Conservation (phyloP, 164 flowering plant species). For the Vitis vinifera region ASM3070453v1 NC_081806.1:9129001-9129500, state of each 20-base stretch:
- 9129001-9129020: constrained; percentile 51
- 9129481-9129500: too few relatives aligned
- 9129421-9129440: too few relatives aligned
- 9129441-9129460: neutral
- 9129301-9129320: constrained; percentile 83
- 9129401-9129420: too few relatives aligned
- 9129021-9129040: constrained; percentile 23
- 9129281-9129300: constrained; percentile 32
- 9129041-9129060: constrained; percentile 24
- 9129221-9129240: constrained; percentile 2
- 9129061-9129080: constrained; percentile 32
- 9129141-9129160: neutral
- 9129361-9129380: neutral
- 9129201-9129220: neutral
- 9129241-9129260: constrained; percentile 50
- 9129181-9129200: neutral
- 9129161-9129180: neutral
- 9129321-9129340: constrained; percentile 11
- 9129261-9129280: constrained; percentile 36
- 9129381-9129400: neutral
- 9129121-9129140: constrained; percentile 5
- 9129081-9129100: constrained; percentile 2
- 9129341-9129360: neutral
- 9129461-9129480: neutral
- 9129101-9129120: neutral